phyloP scores from a whole-genome alignment of 129 eudicot species.

The Arctium lappa region DNA sequence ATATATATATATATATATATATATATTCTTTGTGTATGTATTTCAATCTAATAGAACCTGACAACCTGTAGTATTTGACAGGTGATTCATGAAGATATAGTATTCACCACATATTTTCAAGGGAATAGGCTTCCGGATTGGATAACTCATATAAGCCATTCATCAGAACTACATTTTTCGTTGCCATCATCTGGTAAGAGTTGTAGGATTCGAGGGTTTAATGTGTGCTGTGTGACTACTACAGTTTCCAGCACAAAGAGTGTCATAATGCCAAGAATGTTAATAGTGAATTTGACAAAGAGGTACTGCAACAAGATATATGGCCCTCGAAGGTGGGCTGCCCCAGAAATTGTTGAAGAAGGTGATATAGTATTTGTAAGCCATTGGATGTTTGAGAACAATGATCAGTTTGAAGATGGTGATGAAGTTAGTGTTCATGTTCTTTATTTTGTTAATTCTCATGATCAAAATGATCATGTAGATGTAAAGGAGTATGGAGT shows the following conservation, averaged over 20 bases:
- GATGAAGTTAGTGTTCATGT: background rate
- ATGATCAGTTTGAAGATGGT: too few species aligned
- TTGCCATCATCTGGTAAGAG: background rate
- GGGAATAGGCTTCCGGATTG: slow-evolving; percentile 4
- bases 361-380: slow-evolving; percentile 14
- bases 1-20: too few species aligned
- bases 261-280: background rate
- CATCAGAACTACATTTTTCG: background rate
- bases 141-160: background rate
- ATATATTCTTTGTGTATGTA: too few species aligned
- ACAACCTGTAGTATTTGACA: background rate
- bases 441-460: too few species aligned
- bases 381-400: slow-evolving; percentile 2
- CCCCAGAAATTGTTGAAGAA: background rate
- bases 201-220: background rate
- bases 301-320: background rate
- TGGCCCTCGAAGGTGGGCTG: background rate
- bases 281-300: background rate
- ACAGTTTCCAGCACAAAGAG: background rate
- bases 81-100: background rate
- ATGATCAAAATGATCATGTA: too few species aligned
- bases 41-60: background rate
- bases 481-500: background rate
- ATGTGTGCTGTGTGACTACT: too few species aligned
- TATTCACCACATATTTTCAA: slow-evolving; percentile 14